Base-by-base conservation (phyloP, 2,329 filamentous ascomycete species). In the Penicillium sp. region DNA sequence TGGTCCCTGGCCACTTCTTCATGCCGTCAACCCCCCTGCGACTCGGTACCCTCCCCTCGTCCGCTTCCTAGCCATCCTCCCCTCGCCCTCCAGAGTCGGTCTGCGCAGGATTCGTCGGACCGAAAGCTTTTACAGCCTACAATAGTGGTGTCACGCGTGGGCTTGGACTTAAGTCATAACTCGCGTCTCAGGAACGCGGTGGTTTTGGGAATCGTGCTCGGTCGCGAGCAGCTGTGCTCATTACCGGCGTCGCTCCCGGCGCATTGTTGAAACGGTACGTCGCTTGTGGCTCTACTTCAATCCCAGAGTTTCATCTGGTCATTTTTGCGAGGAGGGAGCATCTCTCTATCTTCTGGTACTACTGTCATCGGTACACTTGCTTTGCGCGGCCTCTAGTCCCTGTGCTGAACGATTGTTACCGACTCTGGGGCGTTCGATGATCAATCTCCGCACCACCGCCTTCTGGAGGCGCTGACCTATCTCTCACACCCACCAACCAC, bases 391-490 rank as follows among this genome's bases (percentile, higher is more conserved):
- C 43, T 47, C 47, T 45, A 51, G 53, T 54, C 49, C 56, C 59
- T 59, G 53, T 46, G 53, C 58, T 58, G 59, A 62, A 58, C 60
- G 60, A 60, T 58, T 56, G 60, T 56, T 62, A 51, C 54, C 62
- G 61, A 63, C 61, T 64, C 63, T 69, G 67, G 68, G 65, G 58
- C 55, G 58, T 63, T 63, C 57, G 60, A 62, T 65, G 68, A 70
- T 71, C 70, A 73, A 70, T 73, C 70, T 73, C 71, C 70, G 71
- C 70, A 73, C 53, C 53, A 55, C 71, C 70, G 71, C 70, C 71
- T 73, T 71, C 68, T 64, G 61, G 57, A 60, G 63, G 61, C 63
- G 61, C 53, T 60, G 47, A 58, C 58, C 59, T 58, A 59, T 63
- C 60, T 51, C 57, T 60, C 36, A 53, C 62, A 61, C 62, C 58